A percentile compares a stretch with the other conserved stretches of the same genome.
These are phyloP conservation scores for Chenopodium suecicum DNA, from an alignment of 148 eudicot genomes.

Conservation along the genomic window DNA sequence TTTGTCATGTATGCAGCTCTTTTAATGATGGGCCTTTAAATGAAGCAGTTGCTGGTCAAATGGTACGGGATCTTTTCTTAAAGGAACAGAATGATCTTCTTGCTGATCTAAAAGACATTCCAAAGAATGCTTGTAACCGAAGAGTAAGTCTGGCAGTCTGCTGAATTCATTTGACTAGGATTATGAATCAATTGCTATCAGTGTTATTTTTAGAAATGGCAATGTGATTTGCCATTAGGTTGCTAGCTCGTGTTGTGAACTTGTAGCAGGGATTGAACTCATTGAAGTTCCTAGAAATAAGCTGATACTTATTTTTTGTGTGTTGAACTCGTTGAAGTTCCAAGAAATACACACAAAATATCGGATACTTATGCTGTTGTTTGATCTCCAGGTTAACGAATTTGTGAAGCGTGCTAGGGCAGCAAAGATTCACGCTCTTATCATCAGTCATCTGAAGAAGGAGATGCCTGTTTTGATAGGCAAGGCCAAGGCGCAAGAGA, in stretches of 20 bases:
- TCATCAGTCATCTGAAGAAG: constrained; percentile 79
- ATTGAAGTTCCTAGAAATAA: neutral
- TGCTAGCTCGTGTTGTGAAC: neutral
- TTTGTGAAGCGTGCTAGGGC: constrained; percentile 94
- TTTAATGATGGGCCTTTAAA: constrained; percentile 71
- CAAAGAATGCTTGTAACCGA: constrained; percentile 90
- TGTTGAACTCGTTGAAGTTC: neutral
- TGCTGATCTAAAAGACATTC: constrained; percentile 76
- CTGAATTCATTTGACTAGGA: neutral
- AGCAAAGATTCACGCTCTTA: constrained; percentile 85
- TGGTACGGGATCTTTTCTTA: constrained; percentile 78
- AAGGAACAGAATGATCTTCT: constrained; percentile 88
- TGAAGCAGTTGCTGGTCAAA: constrained; percentile 57
- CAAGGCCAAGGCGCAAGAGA: constrained; percentile 75
- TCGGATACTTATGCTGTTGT: neutral
- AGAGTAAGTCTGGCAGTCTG: constrained; percentile 45
- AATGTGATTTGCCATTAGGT: neutral
- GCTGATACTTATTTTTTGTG: too few relatives aligned
- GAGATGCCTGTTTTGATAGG: constrained; percentile 94
- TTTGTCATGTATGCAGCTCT: constrained; percentile 46
- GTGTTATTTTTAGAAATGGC: neutral
- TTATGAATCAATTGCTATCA: neutral
- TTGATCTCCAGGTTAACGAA: constrained; percentile 63
- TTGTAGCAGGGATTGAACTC: neutral
- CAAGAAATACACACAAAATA: neutral